Conservation (phyloP, 192 early-diverging fungal genomes). For the Rhizophagus sp. region DNA sequence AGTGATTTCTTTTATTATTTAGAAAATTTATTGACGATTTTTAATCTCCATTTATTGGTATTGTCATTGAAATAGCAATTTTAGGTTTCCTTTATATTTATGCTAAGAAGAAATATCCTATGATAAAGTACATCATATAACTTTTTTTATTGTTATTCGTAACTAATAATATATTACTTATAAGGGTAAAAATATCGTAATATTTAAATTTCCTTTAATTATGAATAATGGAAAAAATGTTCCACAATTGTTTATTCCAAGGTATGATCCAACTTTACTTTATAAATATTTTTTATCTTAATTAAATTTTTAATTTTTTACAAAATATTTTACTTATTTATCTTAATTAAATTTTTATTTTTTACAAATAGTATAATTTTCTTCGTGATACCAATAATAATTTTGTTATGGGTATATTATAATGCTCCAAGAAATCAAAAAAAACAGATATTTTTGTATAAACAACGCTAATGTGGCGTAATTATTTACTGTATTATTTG, state of each 20-base stretch:
- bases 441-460: background rate
- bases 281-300: background rate
- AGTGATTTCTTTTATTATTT: background rate
- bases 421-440: background rate
- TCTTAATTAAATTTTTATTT: no score
- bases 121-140: background rate
- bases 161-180: background rate
- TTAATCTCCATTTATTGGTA: background rate
- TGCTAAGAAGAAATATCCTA: background rate
- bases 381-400: background rate
- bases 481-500: background rate
- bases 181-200: background rate
- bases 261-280: background rate
- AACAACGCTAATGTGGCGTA: background rate
- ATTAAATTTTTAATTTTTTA: background rate
- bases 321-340: background rate
- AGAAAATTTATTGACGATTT: background rate
- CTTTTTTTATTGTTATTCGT: background rate
- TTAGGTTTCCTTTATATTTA: background rate
- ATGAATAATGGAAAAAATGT: background rate
- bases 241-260: constrained; percentile 1
- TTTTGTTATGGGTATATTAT: background rate
- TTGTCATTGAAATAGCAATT: background rate
- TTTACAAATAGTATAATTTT: background rate
- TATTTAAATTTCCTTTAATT: background rate